Percentiles rank a stretch among this genome's conserved stretches.
These are phyloP conservation scores for Malania oleifera DNA, from an alignment of 164 flowering plant genomes.

Conservation along the genomic window DNA sequence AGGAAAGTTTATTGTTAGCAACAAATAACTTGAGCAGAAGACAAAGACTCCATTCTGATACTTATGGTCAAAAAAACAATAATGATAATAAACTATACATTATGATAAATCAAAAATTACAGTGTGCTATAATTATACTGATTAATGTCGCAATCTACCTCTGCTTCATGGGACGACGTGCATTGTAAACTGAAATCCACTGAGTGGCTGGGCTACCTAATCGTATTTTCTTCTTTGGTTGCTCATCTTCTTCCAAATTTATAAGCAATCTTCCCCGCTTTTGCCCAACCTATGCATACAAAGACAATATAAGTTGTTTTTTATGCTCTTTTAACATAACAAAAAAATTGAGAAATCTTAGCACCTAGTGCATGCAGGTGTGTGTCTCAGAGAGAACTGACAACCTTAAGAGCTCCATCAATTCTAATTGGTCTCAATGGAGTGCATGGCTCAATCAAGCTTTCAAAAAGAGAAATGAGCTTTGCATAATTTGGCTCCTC, in stretches of 20 bases:
- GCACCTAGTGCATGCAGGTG: neutral
- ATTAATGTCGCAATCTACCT: constrained; percentile 37
- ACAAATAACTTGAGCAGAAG: no score
- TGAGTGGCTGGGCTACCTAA: constrained; percentile 91
- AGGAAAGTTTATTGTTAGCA: no score
- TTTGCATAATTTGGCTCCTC: constrained; percentile 86
- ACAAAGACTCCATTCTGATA: no score
- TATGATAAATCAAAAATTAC: no score
- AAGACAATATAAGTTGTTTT: no score
- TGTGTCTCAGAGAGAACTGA: neutral
- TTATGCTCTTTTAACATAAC: no score
- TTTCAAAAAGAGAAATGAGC: constrained; percentile 65
- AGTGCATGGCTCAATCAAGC: constrained; percentile 53
- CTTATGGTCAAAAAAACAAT: no score
- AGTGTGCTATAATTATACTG: no score
- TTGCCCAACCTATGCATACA: constrained; percentile 60
- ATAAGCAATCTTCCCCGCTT: constrained; percentile 72
- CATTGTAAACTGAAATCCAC: constrained; percentile 92
- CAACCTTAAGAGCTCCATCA: constrained; percentile 83
- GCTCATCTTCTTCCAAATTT: constrained; percentile 80
- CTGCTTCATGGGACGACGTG: constrained; percentile 88
- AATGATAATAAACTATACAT: no score
- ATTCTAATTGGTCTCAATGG: constrained; percentile 59
- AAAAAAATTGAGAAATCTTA: neutral
- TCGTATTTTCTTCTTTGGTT: constrained; percentile 81